Evolutionary conservation across 2,329 filamentous ascomycete genomes (phyloP).

Genomic region (Xylaria sp.): DNA sequence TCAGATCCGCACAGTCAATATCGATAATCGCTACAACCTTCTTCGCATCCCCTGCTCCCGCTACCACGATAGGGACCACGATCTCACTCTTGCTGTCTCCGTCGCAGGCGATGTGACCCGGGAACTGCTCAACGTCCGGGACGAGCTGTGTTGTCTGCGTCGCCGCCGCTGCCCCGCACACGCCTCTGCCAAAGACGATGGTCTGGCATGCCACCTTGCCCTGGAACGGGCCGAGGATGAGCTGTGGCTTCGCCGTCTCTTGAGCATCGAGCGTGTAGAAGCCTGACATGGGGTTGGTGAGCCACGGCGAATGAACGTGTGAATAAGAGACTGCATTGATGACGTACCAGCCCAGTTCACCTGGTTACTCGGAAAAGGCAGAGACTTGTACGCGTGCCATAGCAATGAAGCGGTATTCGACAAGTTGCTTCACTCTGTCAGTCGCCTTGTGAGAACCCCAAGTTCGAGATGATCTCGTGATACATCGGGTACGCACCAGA

Average conservation of each 20-base stretch:
- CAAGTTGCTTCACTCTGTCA: constrained; percentile 70
- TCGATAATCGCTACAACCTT: constrained; percentile 81
- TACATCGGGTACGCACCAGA: constrained; percentile 52
- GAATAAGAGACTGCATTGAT: not conserved
- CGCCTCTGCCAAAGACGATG: constrained; percentile 77
- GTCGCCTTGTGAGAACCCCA: not conserved
- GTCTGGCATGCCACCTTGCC: constrained; percentile 84
- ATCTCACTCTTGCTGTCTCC: constrained; percentile 81
- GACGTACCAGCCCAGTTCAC: constrained; percentile 80
- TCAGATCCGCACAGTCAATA: constrained; percentile 75
- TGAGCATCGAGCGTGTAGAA: constrained; percentile 76
- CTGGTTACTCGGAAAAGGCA: constrained; percentile 70
- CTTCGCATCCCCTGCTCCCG: constrained; percentile 45
- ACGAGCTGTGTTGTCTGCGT: constrained; percentile 72
- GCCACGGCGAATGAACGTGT: not conserved
- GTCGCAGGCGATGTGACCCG: constrained; percentile 86
- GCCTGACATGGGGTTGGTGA: constrained; percentile 56
- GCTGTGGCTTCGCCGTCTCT: constrained; percentile 55
- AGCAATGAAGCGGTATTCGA: constrained; percentile 79
- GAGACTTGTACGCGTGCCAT: constrained; percentile 82
- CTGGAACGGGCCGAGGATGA: constrained; percentile 84
- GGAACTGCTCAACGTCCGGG: constrained; percentile 77
- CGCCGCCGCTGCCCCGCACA: constrained; percentile 77
- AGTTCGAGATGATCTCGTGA: not conserved
- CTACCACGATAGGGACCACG: constrained; percentile 75